Conservation (phyloP, 441 rosid genomes). For the Breynia disticha region DNA sequence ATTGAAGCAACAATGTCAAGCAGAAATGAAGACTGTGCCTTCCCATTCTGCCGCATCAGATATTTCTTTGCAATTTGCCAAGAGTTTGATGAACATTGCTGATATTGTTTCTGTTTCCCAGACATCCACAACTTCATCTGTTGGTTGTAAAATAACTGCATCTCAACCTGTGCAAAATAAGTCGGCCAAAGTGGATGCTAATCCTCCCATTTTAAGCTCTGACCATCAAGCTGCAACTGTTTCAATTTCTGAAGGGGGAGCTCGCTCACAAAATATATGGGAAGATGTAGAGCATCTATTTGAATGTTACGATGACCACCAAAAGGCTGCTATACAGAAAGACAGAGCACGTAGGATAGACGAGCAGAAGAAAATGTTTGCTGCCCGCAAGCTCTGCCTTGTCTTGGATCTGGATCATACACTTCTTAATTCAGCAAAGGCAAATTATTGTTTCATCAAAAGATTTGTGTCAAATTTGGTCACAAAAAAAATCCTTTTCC, state of each 20-base stretch:
- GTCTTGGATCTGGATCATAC: slow-evolving; percentile 98
- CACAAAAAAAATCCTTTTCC: background rate
- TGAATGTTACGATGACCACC: slow-evolving; percentile 82
- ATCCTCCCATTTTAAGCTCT: slow-evolving; percentile 24
- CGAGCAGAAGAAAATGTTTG: slow-evolving; percentile 94
- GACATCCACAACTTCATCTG: slow-evolving; percentile 28
- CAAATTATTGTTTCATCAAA: slow-evolving; percentile 12
- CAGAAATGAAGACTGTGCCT: slow-evolving; percentile 27
- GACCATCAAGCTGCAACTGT: slow-evolving; percentile 28
- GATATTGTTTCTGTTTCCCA: slow-evolving; percentile 56
- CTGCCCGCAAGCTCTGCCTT: slow-evolving; percentile 80
- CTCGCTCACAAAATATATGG: slow-evolving; percentile 55
- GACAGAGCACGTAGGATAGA: slow-evolving; percentile 91
- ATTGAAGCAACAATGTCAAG: slow-evolving; percentile 29
- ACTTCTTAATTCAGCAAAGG: slow-evolving; percentile 99
- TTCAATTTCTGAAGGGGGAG: slow-evolving; percentile 30
- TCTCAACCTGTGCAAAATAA: slow-evolving; percentile 31
- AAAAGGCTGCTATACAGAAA: slow-evolving; percentile 85
- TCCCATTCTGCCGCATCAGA: slow-evolving; percentile 43
- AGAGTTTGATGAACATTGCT: slow-evolving; percentile 57
- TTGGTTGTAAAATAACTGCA: slow-evolving; percentile 30
- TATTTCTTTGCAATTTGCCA: slow-evolving; percentile 51
- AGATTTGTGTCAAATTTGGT: background rate
- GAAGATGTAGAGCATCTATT: slow-evolving; percentile 86
- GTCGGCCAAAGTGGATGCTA: slow-evolving; percentile 25